A percentile compares a stretch with the other conserved stretches of the same genome.
phyloP scores from a whole-genome alignment of 169 alveolate genomes.

The Plasmodium malariae region DNA sequence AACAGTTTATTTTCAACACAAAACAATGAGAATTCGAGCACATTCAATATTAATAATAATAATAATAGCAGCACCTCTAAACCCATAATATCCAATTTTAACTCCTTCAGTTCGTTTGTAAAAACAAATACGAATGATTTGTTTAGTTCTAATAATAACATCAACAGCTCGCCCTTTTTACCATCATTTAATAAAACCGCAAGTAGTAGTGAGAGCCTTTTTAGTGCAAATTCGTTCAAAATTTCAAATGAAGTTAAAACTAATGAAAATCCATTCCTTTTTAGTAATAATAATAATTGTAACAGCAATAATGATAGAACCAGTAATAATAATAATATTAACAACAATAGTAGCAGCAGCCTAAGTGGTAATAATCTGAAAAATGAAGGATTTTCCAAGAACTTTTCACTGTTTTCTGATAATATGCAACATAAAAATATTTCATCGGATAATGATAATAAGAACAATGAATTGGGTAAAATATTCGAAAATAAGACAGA shows the following conservation, averaged over 20 bases:
- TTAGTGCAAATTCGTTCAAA: constrained; percentile 12
- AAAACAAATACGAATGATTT: constrained; percentile 68
- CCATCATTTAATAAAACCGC: constrained; percentile 9
- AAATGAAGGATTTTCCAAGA: not conserved
- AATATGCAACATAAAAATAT: constrained; percentile 8
- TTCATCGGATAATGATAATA: not conserved
- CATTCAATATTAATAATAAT: not conserved
- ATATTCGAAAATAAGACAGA: not conserved
- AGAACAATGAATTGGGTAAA: not conserved
- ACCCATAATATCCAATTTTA: constrained; percentile 24
- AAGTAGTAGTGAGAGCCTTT: constrained; percentile 19
- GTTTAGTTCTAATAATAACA: constrained; percentile 27
- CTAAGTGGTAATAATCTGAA: not conserved
- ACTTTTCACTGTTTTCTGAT: constrained; percentile 7
- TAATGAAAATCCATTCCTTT: constrained; percentile 25
- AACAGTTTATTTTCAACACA: constrained; percentile 43
- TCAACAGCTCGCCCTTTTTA: constrained; percentile 1
- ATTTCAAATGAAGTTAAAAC: constrained; percentile 8
- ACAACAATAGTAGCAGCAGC: not conserved
- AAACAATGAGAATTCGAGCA: no score
- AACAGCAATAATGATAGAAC: not conserved
- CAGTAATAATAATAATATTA: constrained; percentile 7
- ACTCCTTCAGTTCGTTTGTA: constrained; percentile 51
- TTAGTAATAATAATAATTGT: constrained; percentile 7
- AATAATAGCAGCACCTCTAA: not conserved